phyloP scores from a whole-genome alignment of 2,329 filamentous ascomycete species.

The Dactylonectria estremocensis region DNA sequence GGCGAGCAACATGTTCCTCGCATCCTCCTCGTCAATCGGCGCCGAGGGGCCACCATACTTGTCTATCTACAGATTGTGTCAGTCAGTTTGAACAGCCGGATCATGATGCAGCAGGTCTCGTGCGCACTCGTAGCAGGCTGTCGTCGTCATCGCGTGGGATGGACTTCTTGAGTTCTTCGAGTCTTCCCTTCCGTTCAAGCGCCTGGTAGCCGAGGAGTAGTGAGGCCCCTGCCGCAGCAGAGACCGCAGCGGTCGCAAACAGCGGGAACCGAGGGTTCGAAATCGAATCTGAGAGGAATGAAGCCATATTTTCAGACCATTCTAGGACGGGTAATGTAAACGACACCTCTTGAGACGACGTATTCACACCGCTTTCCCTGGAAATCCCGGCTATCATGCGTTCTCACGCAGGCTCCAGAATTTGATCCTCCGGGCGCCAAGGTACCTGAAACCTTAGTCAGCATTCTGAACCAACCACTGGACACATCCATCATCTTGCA shows the following conservation, averaged over 20 bases:
- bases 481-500: conserved; percentile 33
- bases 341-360: conserved; percentile 3
- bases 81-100: conserved; percentile 23
- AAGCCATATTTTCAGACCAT: conserved; percentile 56
- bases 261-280: conserved; percentile 72
- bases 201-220: conserved; percentile 75
- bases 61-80: conserved; percentile 66
- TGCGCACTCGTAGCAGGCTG: conserved; percentile 41
- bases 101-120: no score
- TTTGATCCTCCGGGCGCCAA: not conserved
- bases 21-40: conserved; percentile 71
- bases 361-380: conserved; percentile 10
- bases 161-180: conserved; percentile 72
- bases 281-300: conserved; percentile 61
- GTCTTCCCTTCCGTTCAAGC: conserved; percentile 67
- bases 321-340: conserved; percentile 19
- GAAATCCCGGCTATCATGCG: conserved; percentile 15
- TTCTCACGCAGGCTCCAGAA: conserved; percentile 4
- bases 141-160: conserved; percentile 61
- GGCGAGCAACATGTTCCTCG: conserved; percentile 71
- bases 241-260: conserved; percentile 78
- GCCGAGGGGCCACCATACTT: conserved; percentile 70
- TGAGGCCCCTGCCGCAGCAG: conserved; percentile 72
- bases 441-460: conserved; percentile 45
- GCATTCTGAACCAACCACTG: conserved; percentile 31